Evolutionary conservation across 2,329 filamentous ascomycete genomes (phyloP), one percentile per base, ranked within the genome.

Genomic region (Lasiodiplodia gonubiensis): DNA sequence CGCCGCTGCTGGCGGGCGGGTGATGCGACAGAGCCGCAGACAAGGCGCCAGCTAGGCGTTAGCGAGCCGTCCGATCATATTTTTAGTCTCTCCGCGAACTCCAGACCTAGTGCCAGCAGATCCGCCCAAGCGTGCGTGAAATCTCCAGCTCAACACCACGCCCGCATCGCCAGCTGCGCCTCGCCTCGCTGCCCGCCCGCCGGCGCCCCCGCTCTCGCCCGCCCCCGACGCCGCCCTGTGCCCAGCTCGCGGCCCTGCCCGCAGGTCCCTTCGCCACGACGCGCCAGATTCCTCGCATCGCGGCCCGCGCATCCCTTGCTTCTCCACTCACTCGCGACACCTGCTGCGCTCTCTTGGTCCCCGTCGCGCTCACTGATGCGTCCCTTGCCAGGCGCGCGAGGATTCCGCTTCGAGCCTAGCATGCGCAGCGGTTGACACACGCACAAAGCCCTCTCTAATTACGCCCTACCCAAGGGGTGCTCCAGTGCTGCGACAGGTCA

Each of bases 311-410:
- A 55, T 42, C 66, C 63, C 63, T 68, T 64, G 60, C 57, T 52
- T 69, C 57, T 57, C 49, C 70, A 70, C 70, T 74, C 73, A 73
- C 76, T 75, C 71, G 71, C 74, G 73, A 70, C 67, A 64, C 55
- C 59, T 51, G 54, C 54, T 33, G 37, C 48, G 55, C 65, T 55
- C 49, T 66, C 64, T 60, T 64, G 42, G 64, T 69, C 70, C 63
- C 67, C 65, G 70, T 54, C 27, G 64, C 70, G 69, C 69, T 74
- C 73, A 73, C 76, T 76, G 75, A 79, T 80, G 78, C 77, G 73
- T 75, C 74, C 76, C 74, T 75, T 73, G 76, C 73, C 75, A 72
- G 72, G 73, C 74, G 76, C 76, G 75, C 77, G 73, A 74, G 71
- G 73, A 70, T 73, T 74, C 75, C 75, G 71, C 75, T 79, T 78